Base-by-base conservation (phyloP, 805 yeast species). In the Teunomyces funiuensis region DNA sequence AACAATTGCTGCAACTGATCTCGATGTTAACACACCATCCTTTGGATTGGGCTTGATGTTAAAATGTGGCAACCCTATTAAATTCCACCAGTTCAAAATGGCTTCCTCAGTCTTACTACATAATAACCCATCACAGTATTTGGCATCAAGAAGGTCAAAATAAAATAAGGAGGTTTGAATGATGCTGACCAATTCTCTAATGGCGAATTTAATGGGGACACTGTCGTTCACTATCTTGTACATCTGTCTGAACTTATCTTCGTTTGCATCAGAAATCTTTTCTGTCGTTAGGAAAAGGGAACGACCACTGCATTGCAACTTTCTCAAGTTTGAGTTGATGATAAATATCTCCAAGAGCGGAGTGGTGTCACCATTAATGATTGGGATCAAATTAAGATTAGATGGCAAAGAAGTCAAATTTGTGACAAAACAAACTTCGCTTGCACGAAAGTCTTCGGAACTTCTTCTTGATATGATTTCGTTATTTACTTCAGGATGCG, bases 231-330 rank as follows among this genome's bases (percentile, higher is more conserved):
- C 74, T 1, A 86, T 77, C 50, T 77, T 78, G 65, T 81, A 91
- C 54, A 85, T 69, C 46, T 85, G 85, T 25, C 85, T 66, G 57
- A 91, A 90, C 55, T 89, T 91, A 51, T 86, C 90, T 47, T 80
- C 85, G 6, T 83, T 77, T 0, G 96, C 85, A 51, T 80, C 87
- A 0, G 95, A 68, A 0, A 96, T 88, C 22, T 71, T 71, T 10
- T 62, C 63, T n/a, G 82, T 72, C 9, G 86, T 70, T 25, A 88
- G 63, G 34, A 89, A 71, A 0, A 89, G 83, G 0, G 96, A 81
- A 44, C 99, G 71, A 7, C 97, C 95, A 40, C 88, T 85, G 61
- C 98, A 91, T 16, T 82, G 80, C 39, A 89, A 60, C 51, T 87
- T 77, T 49, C 85, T 79, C 52, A 93, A 66, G 61, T 89, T 82